phyloP scores from a whole-genome alignment of 2,329 filamentous ascomycete genomes.

The Penicillium psychrosexuale region DNA sequence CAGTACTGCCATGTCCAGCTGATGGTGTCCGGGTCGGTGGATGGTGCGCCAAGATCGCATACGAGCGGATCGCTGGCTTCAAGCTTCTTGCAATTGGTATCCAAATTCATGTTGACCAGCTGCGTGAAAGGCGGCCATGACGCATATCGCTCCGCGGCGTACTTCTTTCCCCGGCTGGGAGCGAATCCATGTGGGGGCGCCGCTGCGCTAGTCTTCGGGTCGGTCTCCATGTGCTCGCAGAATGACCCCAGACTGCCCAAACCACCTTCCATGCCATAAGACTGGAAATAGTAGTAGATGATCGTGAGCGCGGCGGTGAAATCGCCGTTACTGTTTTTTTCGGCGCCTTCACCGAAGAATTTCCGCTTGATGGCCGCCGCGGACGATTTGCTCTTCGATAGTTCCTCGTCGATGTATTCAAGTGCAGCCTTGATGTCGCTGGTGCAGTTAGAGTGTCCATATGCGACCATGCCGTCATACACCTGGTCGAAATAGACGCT shows the following conservation, averaged over 20 bases:
- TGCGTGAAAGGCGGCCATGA: constrained; percentile 38
- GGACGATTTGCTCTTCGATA: constrained; percentile 37
- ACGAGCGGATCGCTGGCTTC: constrained; percentile 22
- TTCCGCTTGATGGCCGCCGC: constrained; percentile 44
- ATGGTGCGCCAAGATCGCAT: constrained; percentile 40
- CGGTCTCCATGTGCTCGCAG: constrained; percentile 49
- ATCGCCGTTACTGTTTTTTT: constrained; percentile 46
- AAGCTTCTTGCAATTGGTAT: constrained; percentile 42
- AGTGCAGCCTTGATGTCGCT: constrained; percentile 50
- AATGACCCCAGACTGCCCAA: constrained; percentile 38
- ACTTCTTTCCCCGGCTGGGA: constrained; percentile 40
- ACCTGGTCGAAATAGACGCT: constrained; percentile 52
- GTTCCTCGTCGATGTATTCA: constrained; percentile 48
- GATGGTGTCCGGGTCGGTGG: constrained; percentile 39
- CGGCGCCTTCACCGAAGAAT: constrained; percentile 49
- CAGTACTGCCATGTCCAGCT: constrained; percentile 54
- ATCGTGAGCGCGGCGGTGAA: constrained; percentile 47
- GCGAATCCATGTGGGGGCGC: constrained; percentile 45
- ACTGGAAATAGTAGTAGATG: constrained; percentile 46
- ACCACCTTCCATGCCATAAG: constrained; percentile 42
- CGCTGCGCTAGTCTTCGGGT: constrained; percentile 35
- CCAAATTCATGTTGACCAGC: constrained; percentile 40
- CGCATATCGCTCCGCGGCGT: constrained; percentile 43
- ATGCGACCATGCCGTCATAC: constrained; percentile 47
- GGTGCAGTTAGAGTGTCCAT: constrained; percentile 52